Conservation (phyloP, 2,329 filamentous ascomycete genomes). For the Curvularia hawaiiensis region DNA sequence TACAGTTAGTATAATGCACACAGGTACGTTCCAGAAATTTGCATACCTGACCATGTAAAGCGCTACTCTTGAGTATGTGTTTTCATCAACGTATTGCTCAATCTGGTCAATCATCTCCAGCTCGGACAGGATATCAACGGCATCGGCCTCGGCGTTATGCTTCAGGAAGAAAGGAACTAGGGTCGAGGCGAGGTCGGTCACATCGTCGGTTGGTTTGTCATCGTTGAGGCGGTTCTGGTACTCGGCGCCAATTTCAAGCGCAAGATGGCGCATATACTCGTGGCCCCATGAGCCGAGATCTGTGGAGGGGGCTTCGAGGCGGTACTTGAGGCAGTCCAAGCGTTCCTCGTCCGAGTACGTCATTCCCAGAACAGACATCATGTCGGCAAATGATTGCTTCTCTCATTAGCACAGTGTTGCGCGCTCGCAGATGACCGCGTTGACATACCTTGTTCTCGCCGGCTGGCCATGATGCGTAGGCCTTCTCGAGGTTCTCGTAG, state of each 20-base stretch:
- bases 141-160: slow-evolving; percentile 97
- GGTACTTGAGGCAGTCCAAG: slow-evolving; percentile 95
- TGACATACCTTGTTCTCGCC: slow-evolving; percentile 76
- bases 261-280: slow-evolving; percentile 95
- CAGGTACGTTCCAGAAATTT: background rate
- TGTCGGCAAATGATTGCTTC: slow-evolving; percentile 83
- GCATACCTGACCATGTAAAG: slow-evolving; percentile 87
- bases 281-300: slow-evolving; percentile 98
- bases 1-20: slow-evolving; percentile 25
- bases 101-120: slow-evolving; percentile 96
- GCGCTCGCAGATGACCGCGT: background rate
- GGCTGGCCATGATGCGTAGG: slow-evolving; percentile 87
- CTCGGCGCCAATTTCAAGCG: slow-evolving; percentile 93
- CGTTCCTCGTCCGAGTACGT: slow-evolving; percentile 97
- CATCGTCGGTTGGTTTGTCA: slow-evolving; percentile 81
- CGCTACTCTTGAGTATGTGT: slow-evolving; percentile 92
- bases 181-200: slow-evolving; percentile 81
- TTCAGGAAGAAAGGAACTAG: slow-evolving; percentile 94
- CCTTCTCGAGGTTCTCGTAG: slow-evolving; percentile 84
- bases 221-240: slow-evolving; percentile 85
- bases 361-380: slow-evolving; percentile 97
- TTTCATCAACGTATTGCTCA: slow-evolving; percentile 85
- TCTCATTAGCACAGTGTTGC: slow-evolving; percentile 19
- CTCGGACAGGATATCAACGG: slow-evolving; percentile 95
- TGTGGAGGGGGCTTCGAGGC: slow-evolving; percentile 84